Base-by-base conservation (phyloP, 495 filamentous ascomycete species). In the Aspergillus affinis region DNA sequence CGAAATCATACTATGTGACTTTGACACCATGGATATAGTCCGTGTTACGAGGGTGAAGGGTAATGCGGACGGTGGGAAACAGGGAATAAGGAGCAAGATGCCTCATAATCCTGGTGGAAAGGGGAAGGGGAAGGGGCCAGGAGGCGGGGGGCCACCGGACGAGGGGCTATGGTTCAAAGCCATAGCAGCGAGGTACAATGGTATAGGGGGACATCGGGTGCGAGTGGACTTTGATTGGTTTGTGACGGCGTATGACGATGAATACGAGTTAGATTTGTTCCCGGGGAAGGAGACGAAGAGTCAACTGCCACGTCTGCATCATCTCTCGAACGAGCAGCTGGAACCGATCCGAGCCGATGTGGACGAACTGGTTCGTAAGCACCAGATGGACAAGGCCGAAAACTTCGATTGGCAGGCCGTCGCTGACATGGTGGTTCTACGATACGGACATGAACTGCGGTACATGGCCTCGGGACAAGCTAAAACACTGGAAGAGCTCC, bases 1-100 rank as follows among this genome's bases (percentile, higher is more conserved):
- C 55, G 87, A 89, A 69, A 73, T 90, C 46, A 87, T 90, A 49
- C 71, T 87, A n/a, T 90, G 87, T 67, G 68, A 83, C 32, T 89
- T 89, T 56, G 69, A 81, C 18, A 73, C 74, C 52, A 44, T 76
- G 19, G 69, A 78, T 23, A 60, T 57, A 1, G 48, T 73, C 2
- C 64, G 70, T 0, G 72, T 74, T 6, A 68, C 63, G 6, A 65
- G 68, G 36, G 69, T 72, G 1, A 69, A 72, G 19, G 50, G 4
- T n/a, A 48, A 36, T 17, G 49, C 20, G 32, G 54, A 62, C 51
- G 60, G 58, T 48, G 53, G 46, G 29, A 32, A 32, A 10, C 29
- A 6, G 6, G 3, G 29, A 10, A 8, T 32, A 6, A 6, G 29
- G 29, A 8, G 8, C 3, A 32, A 32, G 29, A 6, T 8, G 29